Evolutionary conservation across 2,329 filamentous ascomycete species (phyloP).

Genomic region (Septoria linicola): DNA sequence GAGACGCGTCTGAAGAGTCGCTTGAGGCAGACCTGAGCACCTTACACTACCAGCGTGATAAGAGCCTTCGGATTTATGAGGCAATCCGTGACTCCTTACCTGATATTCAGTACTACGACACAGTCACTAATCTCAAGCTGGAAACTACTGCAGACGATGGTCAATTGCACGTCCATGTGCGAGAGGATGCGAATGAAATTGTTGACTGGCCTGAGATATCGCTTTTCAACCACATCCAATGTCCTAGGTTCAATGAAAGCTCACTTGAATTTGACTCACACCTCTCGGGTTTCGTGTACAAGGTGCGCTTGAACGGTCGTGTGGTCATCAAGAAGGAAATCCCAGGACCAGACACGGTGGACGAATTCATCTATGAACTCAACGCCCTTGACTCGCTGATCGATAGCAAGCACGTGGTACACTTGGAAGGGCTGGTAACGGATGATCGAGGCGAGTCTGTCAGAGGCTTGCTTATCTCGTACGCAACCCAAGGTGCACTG

Average conservation of each 20-base stretch:
- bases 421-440: conserved; percentile 82
- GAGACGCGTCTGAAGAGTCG: conserved; percentile 73
- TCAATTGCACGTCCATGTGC: conserved; percentile 90
- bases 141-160: conserved; percentile 82
- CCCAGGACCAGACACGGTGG: conserved; percentile 88
- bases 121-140: conserved; percentile 91
- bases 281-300: conserved; percentile 96
- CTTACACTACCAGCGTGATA: conserved; percentile 82
- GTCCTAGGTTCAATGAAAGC: conserved; percentile 63
- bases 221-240: conserved; percentile 69
- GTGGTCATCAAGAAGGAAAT: conserved; percentile 96
- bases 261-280: conserved; percentile 85
- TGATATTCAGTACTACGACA: conserved; percentile 96
- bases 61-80: conserved; percentile 90
- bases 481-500: conserved; percentile 80
- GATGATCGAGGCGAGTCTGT: conserved; percentile 72
- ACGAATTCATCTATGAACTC: conserved; percentile 96
- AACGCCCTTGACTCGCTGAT: conserved; percentile 82
- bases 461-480: conserved; percentile 86
- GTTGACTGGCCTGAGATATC: conserved; percentile 77
- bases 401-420: conserved; percentile 73
- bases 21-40: conserved; percentile 79
- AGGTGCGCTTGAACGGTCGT: conserved; percentile 68
- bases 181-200: conserved; percentile 95
- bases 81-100: conserved; percentile 85